Percentiles rank a stretch among this genome's conserved stretches.
Evolutionary conservation across 768 basidiomycete species (phyloP).

Genomic region (Tricholoma saponaceum): DNA sequence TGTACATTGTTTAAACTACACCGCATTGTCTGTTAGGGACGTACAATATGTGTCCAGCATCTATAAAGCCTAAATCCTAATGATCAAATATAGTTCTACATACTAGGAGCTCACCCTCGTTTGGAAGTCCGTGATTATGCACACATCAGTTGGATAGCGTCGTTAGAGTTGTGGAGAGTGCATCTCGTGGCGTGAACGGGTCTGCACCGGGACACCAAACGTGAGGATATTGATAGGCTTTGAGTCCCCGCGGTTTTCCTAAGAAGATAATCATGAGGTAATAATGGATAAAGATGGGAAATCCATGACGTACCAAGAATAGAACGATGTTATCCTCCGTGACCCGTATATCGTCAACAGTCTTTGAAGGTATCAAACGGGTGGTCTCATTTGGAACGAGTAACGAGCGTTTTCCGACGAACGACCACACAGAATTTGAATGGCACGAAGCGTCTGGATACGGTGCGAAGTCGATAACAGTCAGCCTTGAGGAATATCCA

Average conservation of each 20-base stretch:
- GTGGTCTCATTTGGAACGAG: constrained; percentile 38
- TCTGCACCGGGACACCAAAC: constrained; percentile 31
- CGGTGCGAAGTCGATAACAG: constrained; percentile 42
- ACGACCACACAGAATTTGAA: constrained; percentile 34
- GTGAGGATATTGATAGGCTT: constrained; percentile 44
- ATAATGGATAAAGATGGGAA: not conserved
- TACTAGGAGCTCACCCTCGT: not conserved
- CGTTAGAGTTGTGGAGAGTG: constrained; percentile 13
- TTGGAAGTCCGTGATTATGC: not conserved
- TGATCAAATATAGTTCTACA: not conserved
- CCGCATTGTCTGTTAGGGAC: not conserved
- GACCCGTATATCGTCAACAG: constrained; percentile 46
- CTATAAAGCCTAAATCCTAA: not conserved
- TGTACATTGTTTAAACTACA: not conserved
- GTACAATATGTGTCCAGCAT: not conserved
- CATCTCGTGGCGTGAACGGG: constrained; percentile 22
- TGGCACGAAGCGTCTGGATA: constrained; percentile 31
- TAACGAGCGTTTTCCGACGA: constrained; percentile 34
- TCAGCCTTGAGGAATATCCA: constrained; percentile 23
- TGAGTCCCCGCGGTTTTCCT: constrained; percentile 36
- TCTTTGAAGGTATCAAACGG: constrained; percentile 40
- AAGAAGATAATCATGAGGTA: constrained; percentile 1
- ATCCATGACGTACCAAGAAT: constrained; percentile 39
- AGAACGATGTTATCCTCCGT: constrained; percentile 62
- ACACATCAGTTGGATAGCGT: not conserved